Evolutionary conservation across 768 basidiomycete genomes (phyloP), one percentile per base, ranked within the genome.

Genomic region (Psilocybe cyanescens): DNA sequence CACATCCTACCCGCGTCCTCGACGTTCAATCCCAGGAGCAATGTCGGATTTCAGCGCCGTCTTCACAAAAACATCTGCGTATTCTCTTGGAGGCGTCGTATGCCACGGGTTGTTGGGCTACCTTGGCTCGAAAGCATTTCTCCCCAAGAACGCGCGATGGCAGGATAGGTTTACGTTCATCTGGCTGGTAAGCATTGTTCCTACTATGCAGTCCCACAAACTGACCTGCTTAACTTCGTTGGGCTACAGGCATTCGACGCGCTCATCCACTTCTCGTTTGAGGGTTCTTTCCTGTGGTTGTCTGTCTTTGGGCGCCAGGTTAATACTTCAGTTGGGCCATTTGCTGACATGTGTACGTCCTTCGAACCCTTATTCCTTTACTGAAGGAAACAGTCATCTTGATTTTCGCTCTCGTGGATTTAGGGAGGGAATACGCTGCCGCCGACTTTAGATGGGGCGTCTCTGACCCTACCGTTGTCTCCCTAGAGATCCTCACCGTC

Each of bases 371-470:
- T 14, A 11, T 48, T 4, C 35, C 17, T n/a, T 19, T 8, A 54
- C 41, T 59, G n/a, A 41, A 30, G 14, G 9, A 17, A 31, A 33
- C 52, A 33, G 14, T 11, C 8, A 5, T 62, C 41, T 50, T 17
- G 8, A 37, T 28, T 49, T 29, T 19, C 16, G 54, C 50, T 49
- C 41, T 60, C 29, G 29, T 55, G 17, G 16, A 47, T 61, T 16
- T 35, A 92, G 91, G 92, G 91, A 88, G 80, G 64, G 92, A 94
- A 71, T 94, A 95, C 68, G 86, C 90, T 24, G 79, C 80, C 2
- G 93, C 92, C 4, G 93, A 95, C 70, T 82, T 84, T 57, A 86
- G 93, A 45, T 95, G 94, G 94, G 93, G 91, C 12, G 70, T 81
- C 47, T 78, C 92, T 0, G 93, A 95, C 68, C 84, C 90, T 1